Evolutionary conservation across 768 basidiomycete genomes (phyloP).

Genomic region (Porphyrellus cyaneotinctus): DNA sequence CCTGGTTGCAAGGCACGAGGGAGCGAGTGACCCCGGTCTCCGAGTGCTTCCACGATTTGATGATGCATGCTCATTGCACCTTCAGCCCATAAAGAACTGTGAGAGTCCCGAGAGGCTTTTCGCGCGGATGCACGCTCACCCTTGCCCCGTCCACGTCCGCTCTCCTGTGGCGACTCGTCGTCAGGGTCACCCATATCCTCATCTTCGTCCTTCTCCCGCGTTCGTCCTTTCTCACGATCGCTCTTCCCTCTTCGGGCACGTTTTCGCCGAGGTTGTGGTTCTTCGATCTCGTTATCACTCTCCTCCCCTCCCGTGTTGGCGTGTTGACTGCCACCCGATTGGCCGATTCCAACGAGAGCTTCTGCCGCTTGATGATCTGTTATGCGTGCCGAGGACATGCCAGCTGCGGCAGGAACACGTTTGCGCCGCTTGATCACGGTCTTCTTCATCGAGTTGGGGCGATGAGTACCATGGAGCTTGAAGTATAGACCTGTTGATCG

Average conservation of each 20-base stretch:
- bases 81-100: constrained; percentile 31
- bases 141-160: constrained; percentile 32
- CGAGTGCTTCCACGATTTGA: constrained; percentile 33
- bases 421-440: constrained; percentile 98
- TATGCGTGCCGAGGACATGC: constrained; percentile 47
- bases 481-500: constrained; percentile 80
- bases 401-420: constrained; percentile 84
- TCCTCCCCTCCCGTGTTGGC: constrained; percentile 37
- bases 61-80: constrained; percentile 34
- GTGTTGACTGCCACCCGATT: constrained; percentile 37
- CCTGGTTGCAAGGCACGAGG: constrained; percentile 31
- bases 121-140: constrained; percentile 36
- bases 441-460: constrained; percentile 99
- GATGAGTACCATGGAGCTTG: constrained; percentile 95
- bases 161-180: constrained; percentile 31
- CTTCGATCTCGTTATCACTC: constrained; percentile 40
- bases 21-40: constrained; percentile 32
- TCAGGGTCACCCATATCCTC: constrained; percentile 47
- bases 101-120: constrained; percentile 35
- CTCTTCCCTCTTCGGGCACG: constrained; percentile 42
- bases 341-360: constrained; percentile 79
- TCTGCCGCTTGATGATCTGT: constrained; percentile 88
- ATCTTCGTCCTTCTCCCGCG: constrained; percentile 41
- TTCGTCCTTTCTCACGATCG: constrained; percentile 35
- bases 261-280: constrained; percentile 56